Conservation (phyloP, 169 alveolate genomes). For the Perkinsus marinus region DNA sequence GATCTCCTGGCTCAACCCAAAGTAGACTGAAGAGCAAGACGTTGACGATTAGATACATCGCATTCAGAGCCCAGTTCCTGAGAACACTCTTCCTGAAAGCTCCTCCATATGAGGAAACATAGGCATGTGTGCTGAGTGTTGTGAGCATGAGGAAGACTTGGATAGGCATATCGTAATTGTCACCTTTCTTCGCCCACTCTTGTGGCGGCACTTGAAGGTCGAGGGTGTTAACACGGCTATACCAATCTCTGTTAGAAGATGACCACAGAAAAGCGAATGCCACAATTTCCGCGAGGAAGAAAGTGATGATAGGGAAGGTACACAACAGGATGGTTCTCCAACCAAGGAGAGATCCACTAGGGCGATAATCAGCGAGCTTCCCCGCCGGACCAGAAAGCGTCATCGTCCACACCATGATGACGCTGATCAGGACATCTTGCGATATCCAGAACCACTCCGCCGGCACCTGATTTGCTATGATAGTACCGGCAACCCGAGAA, state of each 20-base stretch:
- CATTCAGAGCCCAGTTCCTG: slow-evolving; percentile 43
- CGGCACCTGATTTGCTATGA: slow-evolving; percentile 54
- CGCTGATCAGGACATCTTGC: slow-evolving; percentile 44
- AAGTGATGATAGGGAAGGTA: background rate
- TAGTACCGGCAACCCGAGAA: slow-evolving; percentile 48
- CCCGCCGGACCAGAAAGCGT: slow-evolving; percentile 35
- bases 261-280: background rate
- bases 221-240: no score
- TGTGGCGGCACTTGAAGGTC: background rate
- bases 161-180: slow-evolving; percentile 64
- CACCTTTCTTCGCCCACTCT: slow-evolving; percentile 34
- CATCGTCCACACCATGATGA: slow-evolving; percentile 52
- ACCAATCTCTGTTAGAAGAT: no score
- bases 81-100: slow-evolving; percentile 50
- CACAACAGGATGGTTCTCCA: background rate
- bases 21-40: slow-evolving; percentile 36
- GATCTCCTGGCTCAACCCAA: slow-evolving; percentile 53
- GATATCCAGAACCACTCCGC: slow-evolving; percentile 63
- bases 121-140: slow-evolving; percentile 60
- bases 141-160: slow-evolving; percentile 55
- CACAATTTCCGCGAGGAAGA: background rate
- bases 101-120: slow-evolving; percentile 59
- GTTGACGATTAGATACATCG: background rate
- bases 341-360: background rate
- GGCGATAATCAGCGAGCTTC: background rate